Base-by-base conservation (phyloP, 352 stramenopile species). In the Salisapilia sapeloensis region DNA sequence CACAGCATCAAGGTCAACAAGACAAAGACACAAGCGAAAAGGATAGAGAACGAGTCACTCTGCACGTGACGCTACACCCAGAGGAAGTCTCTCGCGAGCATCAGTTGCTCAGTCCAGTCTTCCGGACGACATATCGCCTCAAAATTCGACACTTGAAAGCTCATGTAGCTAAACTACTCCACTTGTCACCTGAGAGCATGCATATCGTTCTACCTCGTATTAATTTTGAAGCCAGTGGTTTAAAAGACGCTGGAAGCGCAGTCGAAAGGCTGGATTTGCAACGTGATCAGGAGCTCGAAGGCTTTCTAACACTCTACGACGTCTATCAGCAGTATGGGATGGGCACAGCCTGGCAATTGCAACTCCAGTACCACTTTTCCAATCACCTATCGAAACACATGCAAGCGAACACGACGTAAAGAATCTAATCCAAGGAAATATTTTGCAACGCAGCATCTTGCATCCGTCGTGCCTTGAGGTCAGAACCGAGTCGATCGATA, bases 301-400 rank as follows among this genome's bases (percentile, higher is more conserved):
- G 81, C 48, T 75, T 59, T 42, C 46, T 82, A 32, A 66, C 48
- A 25, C 51, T 86, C 35, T 55, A 61, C 38, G 70, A 82, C 60
- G 74, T 86, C 64, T 86, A 86, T 60, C 46, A 77, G 40, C 70
- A 86, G 51, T 86, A 83, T 43, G 59, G 51, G 31, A 74, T 69
- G 53, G 61, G 62, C 38, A 64, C 45, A 15, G 50, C 50, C 19
- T 83, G 70, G 70, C 56, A 86, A 34, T 46, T 86, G 24, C 54
- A 67, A 15, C 51, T 86, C 28, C 47, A 67, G 19, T 83, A 86
- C 29, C 70, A 86, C 38, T 86, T 86, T 41, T 82, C n/a, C n/a
- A n/a, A n/a, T n/a, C n/a, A n/a, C n/a, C n/a, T n/a, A n/a, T n/a
- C n/a, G n/a, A n/a, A n/a, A n/a, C n/a, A n/a, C n/a, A n/a, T n/a